Base-by-base conservation (phyloP, 139 green algal genomes). In the Chlamydomonas incerta region DNA sequence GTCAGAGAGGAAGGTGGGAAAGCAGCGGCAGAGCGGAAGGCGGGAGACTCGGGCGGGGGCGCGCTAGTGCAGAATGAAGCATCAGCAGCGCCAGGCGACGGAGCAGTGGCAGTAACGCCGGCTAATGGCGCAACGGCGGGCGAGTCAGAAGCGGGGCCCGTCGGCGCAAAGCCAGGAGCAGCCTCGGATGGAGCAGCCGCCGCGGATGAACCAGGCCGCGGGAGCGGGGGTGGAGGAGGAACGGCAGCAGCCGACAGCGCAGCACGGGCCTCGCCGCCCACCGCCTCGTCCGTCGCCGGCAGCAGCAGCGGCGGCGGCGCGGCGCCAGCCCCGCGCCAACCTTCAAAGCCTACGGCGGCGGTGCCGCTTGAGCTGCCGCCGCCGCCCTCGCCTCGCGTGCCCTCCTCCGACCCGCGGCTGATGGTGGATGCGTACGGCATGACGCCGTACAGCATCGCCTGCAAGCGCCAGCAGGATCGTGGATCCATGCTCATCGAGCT, bases 401-500 rank as follows among this genome's bases (percentile, higher is more conserved):
- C 77, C 5, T 0, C 62, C 29, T 18, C 37, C 2, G 77, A 85
- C 33, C 79, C 65, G 18, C 66, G 79, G 10, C 79, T 75, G 37
- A 85, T 76, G 47, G 65, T 75, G 33, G 80, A 86, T 14, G 80
- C 68, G 69, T 86, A 86, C 57, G 80, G 80, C 68, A 70, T 75
- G 37, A 80, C 80, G 28, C 80, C 80, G 55, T 86, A 74, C 63
- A 72, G 9, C 11, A 86, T 86, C 31, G 80, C 80, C 24, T 33
- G 79, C 65, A 85, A 85, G 67, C 66, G 67, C 23, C 29, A 68
- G 10, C 41, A 63, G 28, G 65, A 85, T 6, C 23, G 13, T 50
- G 47, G 37, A 13, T 29, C 13, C 33, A 85, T 85, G 79, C 63
- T 85, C 2, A 37, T 85, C 9, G 79, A 85, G 79, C 66, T 85